Conservation (phyloP, 768 basidiomycete species). For the Lyophyllum atratum region DNA sequence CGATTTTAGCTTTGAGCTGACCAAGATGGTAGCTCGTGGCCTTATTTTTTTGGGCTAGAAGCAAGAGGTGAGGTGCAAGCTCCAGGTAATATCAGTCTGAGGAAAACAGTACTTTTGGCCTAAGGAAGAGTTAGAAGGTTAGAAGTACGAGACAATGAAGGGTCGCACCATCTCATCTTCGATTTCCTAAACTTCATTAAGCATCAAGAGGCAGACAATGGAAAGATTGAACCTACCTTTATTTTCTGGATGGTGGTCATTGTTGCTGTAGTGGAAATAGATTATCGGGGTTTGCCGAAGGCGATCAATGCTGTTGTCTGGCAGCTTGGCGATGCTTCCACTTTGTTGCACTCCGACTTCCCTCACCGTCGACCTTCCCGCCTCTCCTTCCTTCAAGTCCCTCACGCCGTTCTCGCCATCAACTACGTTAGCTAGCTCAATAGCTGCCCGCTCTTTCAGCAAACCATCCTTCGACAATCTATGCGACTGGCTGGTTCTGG, state of each 20-base stretch:
- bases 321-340: neutral
- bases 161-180: conserved; percentile 92
- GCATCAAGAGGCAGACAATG: conserved; percentile 14
- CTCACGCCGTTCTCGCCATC: conserved; percentile 10
- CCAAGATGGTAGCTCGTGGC: conserved; percentile 95
- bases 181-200: conserved; percentile 63
- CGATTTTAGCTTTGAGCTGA: conserved; percentile 97
- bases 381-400: conserved; percentile 12
- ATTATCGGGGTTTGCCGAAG: conserved; percentile 40
- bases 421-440: conserved; percentile 15
- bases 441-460: conserved; percentile 27
- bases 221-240: conserved; percentile 49
- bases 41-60: conserved; percentile 92
- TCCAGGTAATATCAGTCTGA: neutral
- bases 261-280: conserved; percentile 31
- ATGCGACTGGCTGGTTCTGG: conserved; percentile 59
- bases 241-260: conserved; percentile 95
- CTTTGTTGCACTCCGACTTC: neutral
- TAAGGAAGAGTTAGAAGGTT: conserved; percentile 35
- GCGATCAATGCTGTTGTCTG: conserved; percentile 9
- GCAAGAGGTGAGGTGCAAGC: conserved; percentile 16
- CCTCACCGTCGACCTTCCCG: neutral
- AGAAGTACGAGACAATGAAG: conserved; percentile 10
- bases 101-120: conserved; percentile 69
- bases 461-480: conserved; percentile 18